Conservation (phyloP, 2,329 filamentous ascomycete genomes). For the Ophiostoma himal-ulmi region DNA sequence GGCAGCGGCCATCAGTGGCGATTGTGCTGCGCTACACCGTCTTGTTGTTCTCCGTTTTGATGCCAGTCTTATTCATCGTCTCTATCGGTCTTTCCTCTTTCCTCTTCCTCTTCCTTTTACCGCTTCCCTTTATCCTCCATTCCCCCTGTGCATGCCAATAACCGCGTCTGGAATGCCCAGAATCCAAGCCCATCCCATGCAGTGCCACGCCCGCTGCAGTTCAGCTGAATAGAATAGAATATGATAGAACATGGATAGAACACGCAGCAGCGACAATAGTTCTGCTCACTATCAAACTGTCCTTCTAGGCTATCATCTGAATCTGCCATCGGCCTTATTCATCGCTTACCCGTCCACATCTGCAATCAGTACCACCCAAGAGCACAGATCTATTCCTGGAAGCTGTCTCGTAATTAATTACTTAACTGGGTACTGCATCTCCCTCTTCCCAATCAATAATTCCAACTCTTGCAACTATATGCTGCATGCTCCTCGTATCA, state of each 20-base stretch:
- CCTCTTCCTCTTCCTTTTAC: neutral
- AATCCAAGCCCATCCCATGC: neutral
- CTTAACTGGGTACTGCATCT: too few species aligned
- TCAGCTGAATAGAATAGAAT: neutral
- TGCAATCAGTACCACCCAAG: neutral
- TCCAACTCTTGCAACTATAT: too few species aligned
- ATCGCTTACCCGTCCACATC: neutral
- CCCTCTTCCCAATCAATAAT: too few species aligned
- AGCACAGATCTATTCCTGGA: neutral
- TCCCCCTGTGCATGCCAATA: neutral
- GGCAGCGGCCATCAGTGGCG: too few species aligned
- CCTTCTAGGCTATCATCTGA: too few species aligned
- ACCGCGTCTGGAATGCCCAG: conserved; percentile 1
- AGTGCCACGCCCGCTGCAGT: neutral
- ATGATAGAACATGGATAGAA: neutral
- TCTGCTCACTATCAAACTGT: neutral
- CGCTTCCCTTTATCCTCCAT: neutral
- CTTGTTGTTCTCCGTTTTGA: neutral
- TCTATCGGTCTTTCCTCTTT: neutral
- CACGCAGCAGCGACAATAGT: neutral
- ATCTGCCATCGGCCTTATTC: neutral
- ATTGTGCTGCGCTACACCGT: neutral
- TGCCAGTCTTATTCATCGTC: too few species aligned
- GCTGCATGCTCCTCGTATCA: neutral
- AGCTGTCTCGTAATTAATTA: neutral